Base-by-base conservation (phyloP, 257 asterid species). In the Eustoma russellianum region DNA sequence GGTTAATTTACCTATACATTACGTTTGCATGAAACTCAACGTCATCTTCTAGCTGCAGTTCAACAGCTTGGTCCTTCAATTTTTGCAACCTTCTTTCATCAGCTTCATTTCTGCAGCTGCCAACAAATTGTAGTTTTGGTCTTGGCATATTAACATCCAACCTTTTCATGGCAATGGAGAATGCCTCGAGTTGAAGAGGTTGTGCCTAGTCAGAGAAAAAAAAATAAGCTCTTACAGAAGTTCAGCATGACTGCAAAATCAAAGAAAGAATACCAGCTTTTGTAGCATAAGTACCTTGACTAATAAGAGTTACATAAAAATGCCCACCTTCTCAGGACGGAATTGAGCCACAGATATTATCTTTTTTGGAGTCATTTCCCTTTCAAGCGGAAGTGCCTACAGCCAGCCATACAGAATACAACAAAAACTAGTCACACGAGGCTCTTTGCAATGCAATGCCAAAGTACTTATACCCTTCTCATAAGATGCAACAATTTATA, bases 261-360 rank as follows among this genome's bases (percentile, higher is more conserved):
- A 6, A 46, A 11, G 53, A 56, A 60, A 50, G 53, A 60, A 43
- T 61, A 43, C 61, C 53, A 45, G 51, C 62, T 7, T 38, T 38
- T 30, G 48, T 59, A 64, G 52, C 54, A 69, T 62, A 73, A 53
- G 66, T 80, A 80, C 82, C 83, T 75, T 78, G 69, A 65, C 66
- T 53, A 65, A 73, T 52, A 65, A 64, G 38, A 47, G 52, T 65
- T 57, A 70, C 46, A 65, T 40, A 56, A 67, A 77, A 78, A 78
- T 70, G 70, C 85, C 71, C 85, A 88, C 97, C 93, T 92, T 92
- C 83, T 91, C 96, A 50, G 98, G 96, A 72, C 95, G 98, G 74
- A 91, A 91, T 58, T 87, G 98, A 72, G 98, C 87, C 70, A 91
- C 96, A 13, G 96, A 87, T 56, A 91, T 81, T 35, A 91, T 78